Evolutionary conservation across 192 early-diverging fungal species (phyloP), one percentile per base, ranked within the genome.

Genomic region (Mortierella alpina): DNA sequence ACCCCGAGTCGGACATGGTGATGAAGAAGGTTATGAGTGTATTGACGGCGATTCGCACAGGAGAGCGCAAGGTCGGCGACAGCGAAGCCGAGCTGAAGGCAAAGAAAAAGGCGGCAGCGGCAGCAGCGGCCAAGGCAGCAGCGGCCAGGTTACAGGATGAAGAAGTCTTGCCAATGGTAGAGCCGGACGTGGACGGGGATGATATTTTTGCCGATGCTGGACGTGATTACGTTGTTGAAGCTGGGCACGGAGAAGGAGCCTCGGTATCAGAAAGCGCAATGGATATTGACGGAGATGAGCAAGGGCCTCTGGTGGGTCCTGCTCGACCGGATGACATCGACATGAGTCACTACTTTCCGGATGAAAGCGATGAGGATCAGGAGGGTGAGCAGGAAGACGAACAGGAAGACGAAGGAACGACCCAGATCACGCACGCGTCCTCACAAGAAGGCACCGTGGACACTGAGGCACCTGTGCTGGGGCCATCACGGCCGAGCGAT

Each of bases 151-250:
- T 70, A 40, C 47, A 66, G 10, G 60, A 69, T 20, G 64, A 82
- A 45, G 58, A 74, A n/a, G 44, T 22, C 12, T 47, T 70, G 14
- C 58, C 76, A n/a, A 63, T 55, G 49, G 48, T 76, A 11, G 69
- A 72, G 18, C 75, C 84, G 17, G 83, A 84, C 40, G 88, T 91
- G 44, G 92, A 93, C 20, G 86, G 83, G 15, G 87, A 89, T 47
- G 91, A 95, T 82, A 97, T 97, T 39, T 97, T 97, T 90, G 93
- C 89, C 8, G 95, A 95, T 63, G 95, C 84, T 7, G 96, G 95
- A 2, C 71, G 89, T 6, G 92, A 95, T 50, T 97, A 97, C 68
- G 68, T 79, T 14, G 75, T 95, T 2, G 86, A 91, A n/a, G 87
- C 83, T 22, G 41, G 41, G 5, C 11, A 61, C 5, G 13, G 49